Base-by-base conservation (phyloP, 2,329 filamentous ascomycete genomes). In the Volutella citrinella region DNA sequence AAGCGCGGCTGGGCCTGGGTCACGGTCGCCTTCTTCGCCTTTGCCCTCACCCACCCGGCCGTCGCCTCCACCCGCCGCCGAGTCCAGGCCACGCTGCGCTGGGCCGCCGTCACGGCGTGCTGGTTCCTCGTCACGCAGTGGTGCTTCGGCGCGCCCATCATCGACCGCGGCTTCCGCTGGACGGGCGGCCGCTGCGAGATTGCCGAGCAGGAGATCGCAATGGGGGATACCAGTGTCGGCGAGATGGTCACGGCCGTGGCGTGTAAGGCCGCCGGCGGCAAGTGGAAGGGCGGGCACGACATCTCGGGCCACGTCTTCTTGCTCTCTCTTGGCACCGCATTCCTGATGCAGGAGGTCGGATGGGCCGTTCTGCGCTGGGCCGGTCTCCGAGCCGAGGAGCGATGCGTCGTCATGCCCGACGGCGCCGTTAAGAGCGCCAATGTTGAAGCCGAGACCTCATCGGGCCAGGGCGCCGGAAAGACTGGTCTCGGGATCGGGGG, bases 1-100 rank as follows among this genome's bases (percentile, higher is more conserved):
- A 98, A 98, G 71, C 73, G 86, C 34, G 91, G 91, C 42, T 98
- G 93, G 93, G 76, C 82, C 30, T 98, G 93, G 93, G 81, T 87
- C 19, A 89, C 86, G 0, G 57, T 78, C 9, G 82, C 87, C 1
- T 90, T 95, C 53, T 63, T 76, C 20, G 61, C 77, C 12, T 87
- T 95, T 42, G 60, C 86, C 7, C 60, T 81, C 25, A 81, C 80
- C 16, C 84, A 95, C 55, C 79, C 84, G 54, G 46, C 68, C 55
- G 43, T 74, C 4, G 43, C 50, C n/a, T 38, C 59, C 21, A 42
- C 57, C 6, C 34, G 42, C 53, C 61, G 44, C 69, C 65, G 42
- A 50, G 33, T 76, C 10, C 74, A 80, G 38, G 87, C 85, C 0
- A 54, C 69, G 3, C 30, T 82, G 15, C 76, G 93, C 29, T 98